Evolutionary conservation across 108 stramenopile genomes (phyloP), one percentile per base, ranked within the genome.

Genomic region (Hondaea fermentalgiana): DNA sequence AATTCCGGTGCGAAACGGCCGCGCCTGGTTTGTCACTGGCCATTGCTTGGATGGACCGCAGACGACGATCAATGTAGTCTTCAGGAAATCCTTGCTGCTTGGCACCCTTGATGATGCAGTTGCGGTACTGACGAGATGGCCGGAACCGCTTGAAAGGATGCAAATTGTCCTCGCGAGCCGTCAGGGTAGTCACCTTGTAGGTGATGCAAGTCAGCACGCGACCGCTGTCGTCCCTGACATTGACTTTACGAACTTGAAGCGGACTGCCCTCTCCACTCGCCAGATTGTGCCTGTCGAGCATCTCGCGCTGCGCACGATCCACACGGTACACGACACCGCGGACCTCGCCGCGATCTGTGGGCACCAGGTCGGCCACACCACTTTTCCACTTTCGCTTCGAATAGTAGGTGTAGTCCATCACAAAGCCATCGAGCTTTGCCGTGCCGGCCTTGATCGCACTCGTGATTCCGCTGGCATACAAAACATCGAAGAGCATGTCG

Each of bases 51-150:
- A 83, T 83, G 45, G 76, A 83, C 19, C 76, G 76, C 76, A 83
- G 1, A 0, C 76, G 45, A 43, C 23, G 45, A 43, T 83, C 76
- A 23, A 83, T 83, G 51, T 83, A 83, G n/a, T 83, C 76, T 83
- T 83, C 76, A 12, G 76, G 51, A 12, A 83, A 53, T 12, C 51
- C 49, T 3, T 83, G 76, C 76, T 53, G 45, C 51, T 83, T 83
- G 2, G 76, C 76, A 6, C 76, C 76, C 76, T 83, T 83, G 76
- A 83, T 83, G 51, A 83, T 23, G 23, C 76, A 83, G 76, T 83
- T 83, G 3, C 76, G 76, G 76, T 83, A 83, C 76, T 83, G 76
- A 2, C 76, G 45, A 0, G 76, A 83, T 6, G 76, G 76, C 76
- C 23, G 44, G 76, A 53, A 83, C 6, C 76, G 76, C 45, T 53